Base-by-base conservation (phyloP, 176 grass and related monocot species). In the Alopecurus myosuroides region DNA sequence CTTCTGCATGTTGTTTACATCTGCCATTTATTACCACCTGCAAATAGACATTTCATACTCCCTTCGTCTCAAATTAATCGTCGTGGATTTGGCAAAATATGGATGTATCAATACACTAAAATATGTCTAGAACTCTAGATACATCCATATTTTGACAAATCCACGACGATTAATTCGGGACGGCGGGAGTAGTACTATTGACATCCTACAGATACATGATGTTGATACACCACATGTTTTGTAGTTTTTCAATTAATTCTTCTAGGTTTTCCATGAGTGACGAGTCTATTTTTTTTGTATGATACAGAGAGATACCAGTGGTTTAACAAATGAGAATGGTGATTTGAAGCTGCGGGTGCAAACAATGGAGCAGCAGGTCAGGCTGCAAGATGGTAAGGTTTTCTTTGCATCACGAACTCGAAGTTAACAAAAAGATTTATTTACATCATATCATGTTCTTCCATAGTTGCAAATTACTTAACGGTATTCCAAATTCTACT, bases 321-420 rank as follows among this genome's bases (percentile, higher is more conserved):
- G 94, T 71, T 87, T 99, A 73, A 99, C 93, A 74, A 83, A 78
- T 82, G 97, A 99, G 90, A 99, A 99, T 58, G 89, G 90, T 45
- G 97, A 99, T 78, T 67, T 99, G 87, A 99, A 99, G 88, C 37
- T 96, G 34, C 91, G 88, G 46, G 77, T 99, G 63, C 91, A 94
- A 70, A 89, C 93, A 80, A 94, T 96, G 88, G 97, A 99, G 82
- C 93, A 96, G 51, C 97, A 99, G 64, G 91, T 99, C 52, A 89
- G 86, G 62, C 87, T 94, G 44, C 97, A 99, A 40, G 97, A 99
- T 84, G 97, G 97, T 99, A 94, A 80, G 74, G 9, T 23, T 86
- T 78, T 58, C 13, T 40, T 88, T 63, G 36, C 10, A 7, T 71
- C 0, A 7, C 25, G 56, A 44, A 36, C 57, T 45, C 0, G 0